A percentile compares a stretch with the other conserved stretches of the same genome.
Evolutionary conservation across 2,329 filamentous ascomycete genomes (phyloP).

Genomic region (Scedosporium minutisporum): DNA sequence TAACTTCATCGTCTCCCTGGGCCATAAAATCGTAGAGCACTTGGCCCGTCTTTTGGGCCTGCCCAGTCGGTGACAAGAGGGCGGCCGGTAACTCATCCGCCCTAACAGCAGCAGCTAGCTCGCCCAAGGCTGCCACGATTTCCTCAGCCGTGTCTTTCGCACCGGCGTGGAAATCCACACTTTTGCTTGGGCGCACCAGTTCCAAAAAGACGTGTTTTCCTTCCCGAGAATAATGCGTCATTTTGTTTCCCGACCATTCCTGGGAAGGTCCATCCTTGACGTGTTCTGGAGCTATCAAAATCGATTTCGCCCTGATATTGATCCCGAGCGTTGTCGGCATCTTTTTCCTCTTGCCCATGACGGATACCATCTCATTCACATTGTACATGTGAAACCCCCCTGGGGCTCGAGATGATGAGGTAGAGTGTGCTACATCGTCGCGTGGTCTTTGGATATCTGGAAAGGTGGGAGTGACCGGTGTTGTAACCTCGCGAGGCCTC

Average conservation of each 20-base stretch:
- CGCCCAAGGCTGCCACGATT: slow-evolving; percentile 79
- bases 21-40: slow-evolving; percentile 95
- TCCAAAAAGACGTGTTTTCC: slow-evolving; percentile 97
- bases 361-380: slow-evolving; percentile 94
- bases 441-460: not conserved
- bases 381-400: slow-evolving; percentile 92
- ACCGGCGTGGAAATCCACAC: slow-evolving; percentile 91
- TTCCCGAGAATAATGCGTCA: slow-evolving; percentile 96
- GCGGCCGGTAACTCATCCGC: slow-evolving; percentile 82
- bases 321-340: slow-evolving; percentile 97
- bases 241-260: slow-evolving; percentile 88
- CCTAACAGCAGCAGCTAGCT: slow-evolving; percentile 75
- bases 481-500: not conserved
- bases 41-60: slow-evolving; percentile 67
- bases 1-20: slow-evolving; percentile 93
- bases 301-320: slow-evolving; percentile 77
- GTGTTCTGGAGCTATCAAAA: slow-evolving; percentile 84
- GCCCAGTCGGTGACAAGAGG: slow-evolving; percentile 65
- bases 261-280: slow-evolving; percentile 72
- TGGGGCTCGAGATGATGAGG: slow-evolving; percentile 37
- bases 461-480: not conserved
- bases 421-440: not conserved
- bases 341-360: slow-evolving; percentile 95
- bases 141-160: slow-evolving; percentile 95
- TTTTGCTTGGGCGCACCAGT: slow-evolving; percentile 83